phyloP scores from a whole-genome alignment of 176 grass and related monocot genomes.

The Lolium rigidum region DNA sequence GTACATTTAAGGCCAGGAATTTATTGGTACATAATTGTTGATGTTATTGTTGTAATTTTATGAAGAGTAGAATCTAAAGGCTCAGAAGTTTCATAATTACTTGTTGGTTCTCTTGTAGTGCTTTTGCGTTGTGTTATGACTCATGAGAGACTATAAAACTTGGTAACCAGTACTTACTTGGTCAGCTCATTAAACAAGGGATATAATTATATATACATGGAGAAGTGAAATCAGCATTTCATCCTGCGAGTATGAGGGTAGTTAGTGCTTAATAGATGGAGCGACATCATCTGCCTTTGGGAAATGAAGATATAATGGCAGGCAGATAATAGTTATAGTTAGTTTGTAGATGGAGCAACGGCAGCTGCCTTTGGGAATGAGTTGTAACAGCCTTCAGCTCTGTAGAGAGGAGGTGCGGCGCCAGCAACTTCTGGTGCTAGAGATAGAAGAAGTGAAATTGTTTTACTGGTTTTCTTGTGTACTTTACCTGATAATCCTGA shows the following conservation, averaged over 20 bases:
- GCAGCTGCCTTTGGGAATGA: background rate
- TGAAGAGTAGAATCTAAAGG: background rate
- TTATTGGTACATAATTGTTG: background rate
- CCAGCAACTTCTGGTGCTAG: background rate
- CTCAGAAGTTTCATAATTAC: background rate
- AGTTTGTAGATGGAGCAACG: slow-evolving; percentile 7
- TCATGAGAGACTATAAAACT: background rate
- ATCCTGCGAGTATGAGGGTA: slow-evolving; percentile 11
- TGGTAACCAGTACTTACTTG: slow-evolving; percentile 2
- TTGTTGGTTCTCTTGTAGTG: background rate
- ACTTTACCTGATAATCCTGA: background rate
- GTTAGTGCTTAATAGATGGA: background rate
- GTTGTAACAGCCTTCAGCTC: background rate
- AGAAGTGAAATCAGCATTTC: background rate
- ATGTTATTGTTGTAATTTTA: background rate
- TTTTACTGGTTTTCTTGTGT: background rate
- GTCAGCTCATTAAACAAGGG: background rate
- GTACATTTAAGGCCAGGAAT: background rate
- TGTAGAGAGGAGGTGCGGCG: background rate
- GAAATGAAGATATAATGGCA: background rate
- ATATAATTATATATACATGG: background rate
- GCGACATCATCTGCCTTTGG: background rate
- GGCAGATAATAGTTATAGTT: background rate
- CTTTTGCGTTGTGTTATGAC: slow-evolving; percentile 5
- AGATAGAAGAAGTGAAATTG: slow-evolving; percentile 2